Base-by-base conservation (phyloP, 2,329 filamentous ascomycete species). In the Apiospora hydei region DNA sequence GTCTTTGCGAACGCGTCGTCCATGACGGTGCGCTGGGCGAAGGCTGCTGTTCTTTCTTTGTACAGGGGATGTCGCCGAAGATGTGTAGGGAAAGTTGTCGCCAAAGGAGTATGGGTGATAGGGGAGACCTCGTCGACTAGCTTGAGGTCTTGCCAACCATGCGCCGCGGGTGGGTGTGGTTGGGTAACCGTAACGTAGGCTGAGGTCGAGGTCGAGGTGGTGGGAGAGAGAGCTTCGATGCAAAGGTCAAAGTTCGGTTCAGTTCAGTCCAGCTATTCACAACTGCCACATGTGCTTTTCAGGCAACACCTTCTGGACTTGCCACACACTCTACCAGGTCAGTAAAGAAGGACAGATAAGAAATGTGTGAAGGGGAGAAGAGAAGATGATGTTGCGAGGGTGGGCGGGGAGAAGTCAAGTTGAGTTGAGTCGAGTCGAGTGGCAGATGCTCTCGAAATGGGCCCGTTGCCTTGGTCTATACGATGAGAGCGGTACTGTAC, bases 1-100 rank as follows among this genome's bases (percentile, higher is more conserved):
- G 89, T 83, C 78, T 85, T 86, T 75, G 88, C 84, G 78, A 89
- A 92, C 75, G 91, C 90, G 84, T 85, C 87, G 76, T 92, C 89
- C 90, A 93, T 92, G 72, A 73, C 77, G 71, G 44, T 64, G 57
- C 57, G 57, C 34, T 64, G 34, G 21, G 16, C 57, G 21, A 24
- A 51, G 18, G 57, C 34, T 64, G 57, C 34, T 24, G 34, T 38
- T 8, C 34, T 64, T 64, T 41, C 57, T 41, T n/a, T n/a, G 8
- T 30, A n/a, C 57, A 41, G 57, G 8, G 21, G 34, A 41, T 13
- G 16, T 64, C 57, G 57, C 18, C 57, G 18, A n/a, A 4, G 16
- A 64, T 41, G 18, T 41, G 3, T 41, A 21, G 34, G 57, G 18
- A n/a, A 64, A 64, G 18, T 4, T 38, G 57, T n/a, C 57, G 57